Evolutionary conservation across 1,284 basidiomycete species (phyloP).

Genomic region (Pascua sp.): DNA sequence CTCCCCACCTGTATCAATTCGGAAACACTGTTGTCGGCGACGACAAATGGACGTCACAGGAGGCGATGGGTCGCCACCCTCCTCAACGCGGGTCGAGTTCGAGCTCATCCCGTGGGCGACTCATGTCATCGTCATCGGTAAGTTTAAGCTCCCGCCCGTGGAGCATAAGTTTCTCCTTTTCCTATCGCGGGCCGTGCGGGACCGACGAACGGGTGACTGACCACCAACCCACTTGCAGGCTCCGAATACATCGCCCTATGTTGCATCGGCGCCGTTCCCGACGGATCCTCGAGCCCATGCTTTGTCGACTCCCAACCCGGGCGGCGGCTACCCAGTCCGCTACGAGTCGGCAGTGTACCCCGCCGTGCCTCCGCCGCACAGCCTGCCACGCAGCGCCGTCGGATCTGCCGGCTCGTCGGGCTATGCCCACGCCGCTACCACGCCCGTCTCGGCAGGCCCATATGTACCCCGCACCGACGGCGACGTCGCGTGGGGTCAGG

Average conservation of each 20-base stretch:
- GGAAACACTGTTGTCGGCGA: constrained; percentile 6
- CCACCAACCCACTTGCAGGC: constrained; percentile 21
- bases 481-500: constrained; percentile 21
- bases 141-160: constrained; percentile 6
- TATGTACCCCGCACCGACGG: constrained; percentile 15
- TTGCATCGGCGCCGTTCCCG: constrained; percentile 29
- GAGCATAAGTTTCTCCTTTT: too few species aligned
- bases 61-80: constrained; percentile 7
- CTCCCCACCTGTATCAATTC: constrained; percentile 22
- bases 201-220: background rate
- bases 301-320: constrained; percentile 15
- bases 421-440: constrained; percentile 6
- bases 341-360: constrained; percentile 36
- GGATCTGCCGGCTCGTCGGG: constrained; percentile 8
- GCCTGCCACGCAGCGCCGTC: constrained; percentile 22
- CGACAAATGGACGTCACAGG: constrained; percentile 7
- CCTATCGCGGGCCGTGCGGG: too few species aligned
- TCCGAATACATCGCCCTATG: constrained; percentile 39
- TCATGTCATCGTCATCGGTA: constrained; percentile 35
- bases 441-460: constrained; percentile 7
- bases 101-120: constrained; percentile 23
- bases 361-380: constrained; percentile 22
- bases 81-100: constrained; percentile 8
- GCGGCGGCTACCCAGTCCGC: constrained; percentile 20
- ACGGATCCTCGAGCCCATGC: constrained; percentile 34